Conservation (phyloP, 169 alveolate species). For the Pseudocohnilembus persalinus region DNA sequence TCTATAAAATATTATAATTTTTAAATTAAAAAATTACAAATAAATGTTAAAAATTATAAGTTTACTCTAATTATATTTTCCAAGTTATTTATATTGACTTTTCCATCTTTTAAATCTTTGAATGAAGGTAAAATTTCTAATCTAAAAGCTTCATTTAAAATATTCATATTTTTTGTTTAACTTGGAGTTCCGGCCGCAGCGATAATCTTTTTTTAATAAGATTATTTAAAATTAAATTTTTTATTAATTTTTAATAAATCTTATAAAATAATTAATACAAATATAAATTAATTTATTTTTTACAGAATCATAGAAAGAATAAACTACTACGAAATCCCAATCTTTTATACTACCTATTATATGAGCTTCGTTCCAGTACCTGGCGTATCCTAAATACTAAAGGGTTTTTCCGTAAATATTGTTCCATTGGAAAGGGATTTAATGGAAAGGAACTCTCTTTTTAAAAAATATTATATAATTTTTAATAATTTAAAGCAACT, state of each 20-base stretch:
- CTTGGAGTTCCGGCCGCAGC: conserved; percentile 41
- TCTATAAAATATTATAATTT: neutral
- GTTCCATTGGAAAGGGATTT: conserved; percentile 30
- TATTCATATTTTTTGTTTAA: conserved; percentile 30
- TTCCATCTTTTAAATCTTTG: conserved; percentile 21
- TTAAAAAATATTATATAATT: too few relatives aligned
- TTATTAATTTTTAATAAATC: too few relatives aligned
- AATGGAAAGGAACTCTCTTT: conserved; percentile 45
- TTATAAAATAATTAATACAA: too few relatives aligned
- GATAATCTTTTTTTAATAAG: neutral
- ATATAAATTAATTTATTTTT: too few relatives aligned
- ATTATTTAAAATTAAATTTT: too few relatives aligned
- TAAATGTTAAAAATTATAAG: too few relatives aligned
- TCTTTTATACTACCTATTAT: conserved; percentile 40
- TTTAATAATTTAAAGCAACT: neutral
- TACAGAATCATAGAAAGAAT: conserved; percentile 28
- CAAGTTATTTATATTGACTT: conserved; percentile 5
- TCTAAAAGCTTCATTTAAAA: conserved; percentile 41
- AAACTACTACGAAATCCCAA: conserved; percentile 40
- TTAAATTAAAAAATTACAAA: too few relatives aligned
- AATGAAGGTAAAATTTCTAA: conserved; percentile 26
- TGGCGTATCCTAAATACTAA: conserved; percentile 22
- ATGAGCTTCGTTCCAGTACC: conserved; percentile 20
- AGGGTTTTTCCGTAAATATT: conserved; percentile 35
- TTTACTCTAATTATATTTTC: conserved; percentile 35